Conservation (phyloP, 208 protist genomes). For the Leishmania martiniquensis region DNA sequence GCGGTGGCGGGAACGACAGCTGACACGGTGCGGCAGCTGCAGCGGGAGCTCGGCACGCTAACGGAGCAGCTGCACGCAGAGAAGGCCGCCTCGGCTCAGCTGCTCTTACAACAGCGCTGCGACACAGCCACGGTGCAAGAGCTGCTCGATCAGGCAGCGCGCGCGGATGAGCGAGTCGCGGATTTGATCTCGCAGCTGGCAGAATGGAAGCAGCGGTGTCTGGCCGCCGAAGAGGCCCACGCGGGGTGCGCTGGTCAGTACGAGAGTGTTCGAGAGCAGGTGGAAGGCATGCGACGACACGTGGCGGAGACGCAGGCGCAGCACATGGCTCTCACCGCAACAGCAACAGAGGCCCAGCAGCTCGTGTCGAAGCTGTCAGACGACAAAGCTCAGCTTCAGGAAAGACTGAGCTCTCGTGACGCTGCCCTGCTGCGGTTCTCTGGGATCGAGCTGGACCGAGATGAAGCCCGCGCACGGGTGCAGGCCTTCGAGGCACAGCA, state of each 20-base stretch:
- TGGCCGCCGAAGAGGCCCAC: conserved; percentile 5
- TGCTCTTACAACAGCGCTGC: conserved; percentile 34
- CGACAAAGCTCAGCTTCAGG: conserved; percentile 26
- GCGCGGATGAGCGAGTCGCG: conserved; percentile 15
- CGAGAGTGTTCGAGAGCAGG: conserved; percentile 13
- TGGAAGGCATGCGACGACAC: conserved; percentile 10
- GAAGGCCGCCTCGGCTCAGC: conserved; percentile 18
- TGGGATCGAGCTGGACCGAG: conserved; percentile 18
- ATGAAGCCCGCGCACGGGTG: conserved; percentile 28
- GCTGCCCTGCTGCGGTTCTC: conserved; percentile 25
- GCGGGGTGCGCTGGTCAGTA: conserved; percentile 6
- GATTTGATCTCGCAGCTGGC: conserved; percentile 26
- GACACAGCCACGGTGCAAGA: conserved; percentile 17
- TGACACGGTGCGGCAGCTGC: conserved; percentile 15
- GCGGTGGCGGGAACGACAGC: not conserved
- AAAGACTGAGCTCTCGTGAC: not conserved
- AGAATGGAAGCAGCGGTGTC: conserved; percentile 24
- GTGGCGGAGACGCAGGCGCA: conserved; percentile 9
- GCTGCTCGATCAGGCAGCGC: conserved; percentile 11
- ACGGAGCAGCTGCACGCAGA: conserved; percentile 36
- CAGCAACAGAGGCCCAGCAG: conserved; percentile 12
- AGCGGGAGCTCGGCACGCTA: conserved; percentile 14
- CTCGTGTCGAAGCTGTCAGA: conserved; percentile 15
- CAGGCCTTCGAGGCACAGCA: conserved; percentile 21
- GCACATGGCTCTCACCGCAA: not conserved